Evolutionary conservation across 2,329 filamentous ascomycete genomes (phyloP), one percentile per base, ranked within the genome.

Genomic region (Exophiala bonariae): DNA sequence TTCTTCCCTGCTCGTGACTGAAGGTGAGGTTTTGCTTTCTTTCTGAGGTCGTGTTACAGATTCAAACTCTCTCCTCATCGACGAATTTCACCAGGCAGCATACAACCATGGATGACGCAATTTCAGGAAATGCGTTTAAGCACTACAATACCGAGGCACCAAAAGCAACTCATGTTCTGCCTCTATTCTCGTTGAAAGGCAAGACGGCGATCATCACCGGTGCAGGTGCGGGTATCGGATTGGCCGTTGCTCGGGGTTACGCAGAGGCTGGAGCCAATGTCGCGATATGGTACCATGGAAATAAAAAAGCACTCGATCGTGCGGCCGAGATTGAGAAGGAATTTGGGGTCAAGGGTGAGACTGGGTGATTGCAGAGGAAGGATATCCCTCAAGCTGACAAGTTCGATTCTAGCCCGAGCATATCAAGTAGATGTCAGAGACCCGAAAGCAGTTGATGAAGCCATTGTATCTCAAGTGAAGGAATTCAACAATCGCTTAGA

Each of bases 401-500:
- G 10, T 3, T 38, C 39, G 11, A 26, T 19, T 14, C 33, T 26
- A 49, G 46, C 68, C 63, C 70, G 69, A 58, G 75, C 76, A 40
- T 78, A 78, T 56, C 67, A 75, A 61, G 70, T 75, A 38, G 64
- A 78, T 50, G 66, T 75, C 39, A 72, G 66, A 20, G 61, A 72
- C 49, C 61, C 65, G 19, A 61, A 71, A 33, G 63, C 65, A 18
- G 69, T 74, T 16, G 65, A 73, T 53, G 55, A 68, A 39, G 63
- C 67, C 35, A 63, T 76, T 20, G 66, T 71, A 43, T 55, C 63
- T 18, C 68, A 68, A 37, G 69, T 75, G 43, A 64, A 72, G 49
- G 86, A 91, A 13, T 86, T 91, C 69, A 83, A 86, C 61, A 83
- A 83, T 49, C 80, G 86, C 4, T 78, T 92, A 7, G 87, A 91